phyloP scores from a whole-genome alignment of 1,284 basidiomycete species.

The Meira nashicola region DNA sequence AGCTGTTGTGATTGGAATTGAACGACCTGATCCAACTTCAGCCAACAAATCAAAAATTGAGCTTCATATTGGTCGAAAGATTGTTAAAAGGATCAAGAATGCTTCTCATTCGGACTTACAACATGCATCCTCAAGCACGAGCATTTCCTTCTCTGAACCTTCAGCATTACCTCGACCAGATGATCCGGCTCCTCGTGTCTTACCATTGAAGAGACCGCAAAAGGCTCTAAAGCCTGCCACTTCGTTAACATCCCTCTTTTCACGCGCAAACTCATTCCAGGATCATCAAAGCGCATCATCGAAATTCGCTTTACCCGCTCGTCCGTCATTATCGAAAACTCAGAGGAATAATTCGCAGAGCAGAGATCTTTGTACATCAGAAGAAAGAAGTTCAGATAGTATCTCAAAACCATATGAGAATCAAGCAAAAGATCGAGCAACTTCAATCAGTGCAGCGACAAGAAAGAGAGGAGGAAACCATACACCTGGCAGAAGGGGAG shows the following conservation, averaged over 20 bases:
- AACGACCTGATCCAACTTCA: not conserved
- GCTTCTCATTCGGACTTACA: not conserved
- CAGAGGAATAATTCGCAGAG: no score
- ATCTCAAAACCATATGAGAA: no score
- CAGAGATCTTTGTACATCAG: no score
- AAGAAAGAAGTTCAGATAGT: no score
- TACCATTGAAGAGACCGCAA: no score
- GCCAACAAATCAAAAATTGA: not conserved
- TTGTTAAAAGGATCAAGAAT: not conserved
- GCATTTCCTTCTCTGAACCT: not conserved
- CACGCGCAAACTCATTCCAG: no score
- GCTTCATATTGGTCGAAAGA: conserved; percentile 3
- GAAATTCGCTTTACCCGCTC: no score
- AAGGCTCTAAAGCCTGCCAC: no score
- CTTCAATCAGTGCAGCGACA: not conserved
- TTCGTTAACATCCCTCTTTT: no score
- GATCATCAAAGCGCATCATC: no score
- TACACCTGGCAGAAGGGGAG: conserved; percentile 34
- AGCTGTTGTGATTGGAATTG: not conserved
- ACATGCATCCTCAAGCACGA: not conserved
- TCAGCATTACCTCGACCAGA: not conserved
- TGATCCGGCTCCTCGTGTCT: conserved; percentile 8
- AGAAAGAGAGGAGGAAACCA: conserved; percentile 14
- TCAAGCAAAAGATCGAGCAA: no score
- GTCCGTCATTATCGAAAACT: no score